A percentile compares a stretch with the other conserved stretches of the same genome.
These are phyloP conservation scores for Mycena pura DNA, from an alignment of 768 basidiomycete genomes.

Conservation along the genomic window DNA sequence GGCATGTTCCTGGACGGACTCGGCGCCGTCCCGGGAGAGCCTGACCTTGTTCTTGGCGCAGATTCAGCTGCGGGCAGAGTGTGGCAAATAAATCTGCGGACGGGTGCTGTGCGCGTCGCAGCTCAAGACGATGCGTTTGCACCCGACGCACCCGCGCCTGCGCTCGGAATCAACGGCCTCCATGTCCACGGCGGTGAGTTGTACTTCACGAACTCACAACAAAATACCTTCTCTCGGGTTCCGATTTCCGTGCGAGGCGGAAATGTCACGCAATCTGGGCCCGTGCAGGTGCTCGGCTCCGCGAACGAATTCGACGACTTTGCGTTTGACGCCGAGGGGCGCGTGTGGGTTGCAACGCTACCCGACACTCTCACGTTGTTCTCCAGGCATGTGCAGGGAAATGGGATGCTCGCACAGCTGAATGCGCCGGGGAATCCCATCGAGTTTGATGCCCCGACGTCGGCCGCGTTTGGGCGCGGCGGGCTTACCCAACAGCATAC, in stretches of 20 bases:
- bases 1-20: slow-evolving; percentile 8
- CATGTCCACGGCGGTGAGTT: slow-evolving; percentile 7
- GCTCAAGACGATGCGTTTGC: slow-evolving; percentile 7
- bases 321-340: slow-evolving; percentile 9
- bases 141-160: not conserved
- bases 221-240: slow-evolving; percentile 7
- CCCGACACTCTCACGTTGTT: slow-evolving; percentile 7
- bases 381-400: slow-evolving; percentile 1
- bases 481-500: no score
- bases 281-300: slow-evolving; percentile 7
- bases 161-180: slow-evolving; percentile 13
- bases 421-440: slow-evolving; percentile 7
- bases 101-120: slow-evolving; percentile 10
- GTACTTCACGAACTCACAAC: slow-evolving; percentile 9
- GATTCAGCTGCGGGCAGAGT: slow-evolving; percentile 7
- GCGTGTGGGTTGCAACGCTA: slow-evolving; percentile 10
- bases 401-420: slow-evolving; percentile 4
- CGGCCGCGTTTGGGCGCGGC: no score
- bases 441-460: slow-evolving; percentile 3
- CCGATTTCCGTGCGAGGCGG: slow-evolving; percentile 3
- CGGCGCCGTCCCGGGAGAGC: slow-evolving; percentile 4
- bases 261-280: slow-evolving; percentile 1
- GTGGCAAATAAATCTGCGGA: slow-evolving; percentile 13
- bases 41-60: slow-evolving; percentile 13
- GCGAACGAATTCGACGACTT: slow-evolving; percentile 13